Conservation (phyloP, 202 grass and related monocot genomes). For the Elaeis oleifera region DNA sequence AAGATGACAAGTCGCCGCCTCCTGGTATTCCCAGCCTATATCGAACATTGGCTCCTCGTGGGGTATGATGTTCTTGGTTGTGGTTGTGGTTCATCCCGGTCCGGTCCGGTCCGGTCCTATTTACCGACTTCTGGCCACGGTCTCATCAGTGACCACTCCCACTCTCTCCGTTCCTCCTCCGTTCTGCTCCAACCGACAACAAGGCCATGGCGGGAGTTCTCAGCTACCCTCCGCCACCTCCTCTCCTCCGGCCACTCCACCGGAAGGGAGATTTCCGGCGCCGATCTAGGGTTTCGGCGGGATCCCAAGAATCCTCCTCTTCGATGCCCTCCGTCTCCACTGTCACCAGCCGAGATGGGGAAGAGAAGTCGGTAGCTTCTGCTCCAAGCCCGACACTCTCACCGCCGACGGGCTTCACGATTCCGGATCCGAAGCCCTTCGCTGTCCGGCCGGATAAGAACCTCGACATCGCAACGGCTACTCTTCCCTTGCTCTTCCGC, state of each 20-base stretch:
- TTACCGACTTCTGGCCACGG: background rate
- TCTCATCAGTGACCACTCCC: background rate
- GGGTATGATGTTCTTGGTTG: no score
- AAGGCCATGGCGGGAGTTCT: background rate
- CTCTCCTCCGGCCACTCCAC: background rate
- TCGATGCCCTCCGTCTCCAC: conserved; percentile 3
- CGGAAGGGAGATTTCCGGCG: background rate
- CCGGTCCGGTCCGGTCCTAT: no score
- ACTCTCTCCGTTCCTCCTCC: background rate
- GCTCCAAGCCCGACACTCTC: conserved; percentile 12
- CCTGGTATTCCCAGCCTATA: no score
- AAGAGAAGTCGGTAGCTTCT: no score
- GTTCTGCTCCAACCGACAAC: background rate
- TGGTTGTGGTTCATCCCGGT: no score
- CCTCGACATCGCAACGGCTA: conserved; percentile 45
- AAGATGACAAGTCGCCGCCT: no score
- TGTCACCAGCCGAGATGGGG: background rate
- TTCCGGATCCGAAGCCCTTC: conserved; percentile 63
- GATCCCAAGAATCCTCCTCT: conserved; percentile 26
- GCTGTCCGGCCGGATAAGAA: conserved; percentile 44
- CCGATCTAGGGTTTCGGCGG: conserved; percentile 19
- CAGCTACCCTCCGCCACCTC: background rate
- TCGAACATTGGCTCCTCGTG: no score
- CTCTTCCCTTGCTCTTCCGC: conserved; percentile 69
- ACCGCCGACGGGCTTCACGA: conserved; percentile 49